Evolutionary conservation across 345 rosid genomes (phyloP).

Genomic region (sweet orange (Citrus sinensis)): DNA sequence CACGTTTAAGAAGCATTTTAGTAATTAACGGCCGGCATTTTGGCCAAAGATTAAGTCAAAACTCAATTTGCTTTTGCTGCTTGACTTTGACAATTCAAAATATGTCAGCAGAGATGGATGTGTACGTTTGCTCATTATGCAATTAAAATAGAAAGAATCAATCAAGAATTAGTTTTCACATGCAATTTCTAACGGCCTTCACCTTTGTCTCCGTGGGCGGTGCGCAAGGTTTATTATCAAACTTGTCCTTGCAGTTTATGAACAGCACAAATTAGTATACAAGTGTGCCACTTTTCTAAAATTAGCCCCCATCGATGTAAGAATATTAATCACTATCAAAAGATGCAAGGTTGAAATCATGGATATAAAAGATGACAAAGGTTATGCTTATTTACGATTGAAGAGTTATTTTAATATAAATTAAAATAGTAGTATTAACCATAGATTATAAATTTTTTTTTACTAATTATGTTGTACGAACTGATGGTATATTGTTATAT

Average conservation of each 20-base stretch:
- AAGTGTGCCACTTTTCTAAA: neutral
- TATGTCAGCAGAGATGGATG: neutral
- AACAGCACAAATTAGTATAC: neutral
- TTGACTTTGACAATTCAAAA: conserved; percentile 1
- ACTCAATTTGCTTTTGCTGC: neutral
- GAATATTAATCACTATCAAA: no score
- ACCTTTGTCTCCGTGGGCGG: neutral
- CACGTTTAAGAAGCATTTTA: neutral
- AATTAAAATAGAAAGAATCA: neutral
- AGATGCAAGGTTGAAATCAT: no score
- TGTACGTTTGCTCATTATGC: no score
- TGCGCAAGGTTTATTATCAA: neutral
- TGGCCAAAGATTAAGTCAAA: neutral
- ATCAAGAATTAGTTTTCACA: neutral
- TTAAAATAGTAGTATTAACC: no score
- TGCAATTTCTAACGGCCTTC: neutral
- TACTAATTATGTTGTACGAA: fast-evolving
- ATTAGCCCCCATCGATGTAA: no score
- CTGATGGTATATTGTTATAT: fast-evolving
- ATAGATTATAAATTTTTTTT: no score
- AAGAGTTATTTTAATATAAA: no score
- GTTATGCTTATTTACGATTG: no score
- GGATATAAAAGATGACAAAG: no score
- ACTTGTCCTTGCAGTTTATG: neutral
- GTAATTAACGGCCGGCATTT: neutral